Percentiles rank a stretch among this genome's conserved stretches.
Evolutionary conservation across 2,329 filamentous ascomycete species (phyloP).

Genomic region (Zymoseptoria brevis): DNA sequence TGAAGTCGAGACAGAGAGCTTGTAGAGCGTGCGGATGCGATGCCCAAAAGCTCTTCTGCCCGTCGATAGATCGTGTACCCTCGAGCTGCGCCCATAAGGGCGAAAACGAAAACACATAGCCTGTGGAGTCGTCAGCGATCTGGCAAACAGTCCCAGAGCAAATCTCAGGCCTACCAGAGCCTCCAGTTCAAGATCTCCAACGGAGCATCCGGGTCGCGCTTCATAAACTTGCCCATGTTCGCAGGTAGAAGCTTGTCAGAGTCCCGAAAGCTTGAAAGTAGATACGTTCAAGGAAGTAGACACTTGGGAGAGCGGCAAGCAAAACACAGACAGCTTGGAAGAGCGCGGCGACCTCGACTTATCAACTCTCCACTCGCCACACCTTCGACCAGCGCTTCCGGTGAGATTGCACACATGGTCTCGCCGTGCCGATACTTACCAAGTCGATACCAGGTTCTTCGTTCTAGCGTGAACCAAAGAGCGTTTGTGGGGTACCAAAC

Average conservation of each 20-base stretch:
- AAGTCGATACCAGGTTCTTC: neutral
- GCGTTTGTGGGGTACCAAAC: neutral
- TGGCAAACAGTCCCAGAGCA: neutral
- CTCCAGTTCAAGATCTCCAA: constrained; percentile 68
- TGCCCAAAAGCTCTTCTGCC: neutral
- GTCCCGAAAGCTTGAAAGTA: constrained; percentile 5
- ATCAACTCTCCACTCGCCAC: neutral
- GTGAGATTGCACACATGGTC: neutral
- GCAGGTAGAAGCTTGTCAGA: constrained; percentile 6
- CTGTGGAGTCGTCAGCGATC: constrained; percentile 4
- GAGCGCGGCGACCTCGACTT: neutral
- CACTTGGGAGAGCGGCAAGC: neutral
- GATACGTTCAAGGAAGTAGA: neutral
- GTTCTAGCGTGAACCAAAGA: neutral
- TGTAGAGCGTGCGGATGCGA: neutral
- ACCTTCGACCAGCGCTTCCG: neutral
- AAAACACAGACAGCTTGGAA: neutral
- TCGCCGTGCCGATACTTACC: neutral
- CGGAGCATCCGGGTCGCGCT: constrained; percentile 52
- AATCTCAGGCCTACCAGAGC: constrained; percentile 48
- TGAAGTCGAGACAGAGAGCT: neutral
- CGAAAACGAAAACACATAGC: constrained; percentile 19
- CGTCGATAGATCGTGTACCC: constrained; percentile 33
- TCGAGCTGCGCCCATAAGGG: constrained; percentile 63
- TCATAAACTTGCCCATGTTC: constrained; percentile 25